Conservation (phyloP, 352 stramenopile species). For the Vaucheria bursata region DNA sequence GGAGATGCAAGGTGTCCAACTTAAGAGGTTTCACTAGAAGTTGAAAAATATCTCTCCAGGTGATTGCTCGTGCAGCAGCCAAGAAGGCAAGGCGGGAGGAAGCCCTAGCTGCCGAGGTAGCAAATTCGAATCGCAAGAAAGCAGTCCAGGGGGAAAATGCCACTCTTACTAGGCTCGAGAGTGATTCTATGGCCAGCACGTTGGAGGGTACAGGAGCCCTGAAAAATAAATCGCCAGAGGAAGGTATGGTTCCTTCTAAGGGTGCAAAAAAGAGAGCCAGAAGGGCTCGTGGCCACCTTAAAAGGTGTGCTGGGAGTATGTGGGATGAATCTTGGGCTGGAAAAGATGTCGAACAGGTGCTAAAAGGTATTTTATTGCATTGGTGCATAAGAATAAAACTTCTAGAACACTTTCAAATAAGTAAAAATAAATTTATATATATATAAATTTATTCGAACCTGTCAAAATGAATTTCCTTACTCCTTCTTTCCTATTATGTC, state of each 20-base stretch:
- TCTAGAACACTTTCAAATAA: background rate
- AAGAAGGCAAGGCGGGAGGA: background rate
- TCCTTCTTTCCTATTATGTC: background rate
- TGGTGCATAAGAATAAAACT: background rate
- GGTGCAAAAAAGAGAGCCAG: background rate
- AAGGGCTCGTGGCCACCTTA: background rate
- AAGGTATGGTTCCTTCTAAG: background rate
- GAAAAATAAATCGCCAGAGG: background rate
- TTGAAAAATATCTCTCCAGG: background rate
- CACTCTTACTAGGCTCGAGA: too few relatives aligned
- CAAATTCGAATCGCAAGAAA: background rate
- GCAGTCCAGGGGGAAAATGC: too few relatives aligned
- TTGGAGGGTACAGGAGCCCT: background rate
- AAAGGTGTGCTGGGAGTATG: background rate
- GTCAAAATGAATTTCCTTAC: background rate
- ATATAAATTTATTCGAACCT: background rate
- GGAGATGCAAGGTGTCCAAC: too few relatives aligned
- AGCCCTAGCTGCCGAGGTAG: background rate
- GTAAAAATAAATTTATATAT: background rate
- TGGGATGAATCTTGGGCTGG: background rate
- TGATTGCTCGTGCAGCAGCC: background rate
- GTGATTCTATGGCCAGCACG: too few relatives aligned
- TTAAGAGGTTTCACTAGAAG: too few relatives aligned
- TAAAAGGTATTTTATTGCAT: background rate
- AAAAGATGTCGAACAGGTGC: background rate